These are phyloP conservation scores for Aspergillus nanangensis DNA, from an alignment of 495 filamentous ascomycete genomes.

Conservation along the genomic window DNA sequence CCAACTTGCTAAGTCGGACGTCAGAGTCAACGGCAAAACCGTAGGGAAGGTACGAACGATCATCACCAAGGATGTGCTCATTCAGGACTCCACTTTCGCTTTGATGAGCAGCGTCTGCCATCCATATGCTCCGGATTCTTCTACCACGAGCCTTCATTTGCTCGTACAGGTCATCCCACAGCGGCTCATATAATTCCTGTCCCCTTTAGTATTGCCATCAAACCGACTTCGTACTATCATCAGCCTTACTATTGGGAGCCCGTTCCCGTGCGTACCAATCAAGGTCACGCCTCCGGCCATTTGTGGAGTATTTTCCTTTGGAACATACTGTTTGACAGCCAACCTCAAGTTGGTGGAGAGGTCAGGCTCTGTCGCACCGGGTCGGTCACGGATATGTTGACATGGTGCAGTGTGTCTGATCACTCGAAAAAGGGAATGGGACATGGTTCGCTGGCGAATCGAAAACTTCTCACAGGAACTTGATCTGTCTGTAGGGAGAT, in stretches of 20 bases:
- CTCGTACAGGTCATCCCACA: conserved; percentile 66
- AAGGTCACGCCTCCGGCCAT: conserved; percentile 63
- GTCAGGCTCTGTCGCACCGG: conserved; percentile 42
- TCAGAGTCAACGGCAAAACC: conserved; percentile 47
- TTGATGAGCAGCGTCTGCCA: conserved; percentile 65
- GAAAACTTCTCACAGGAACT: no score
- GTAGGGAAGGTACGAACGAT: conserved; percentile 36
- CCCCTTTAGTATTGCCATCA: not conserved
- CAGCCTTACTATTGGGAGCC: conserved; percentile 60
- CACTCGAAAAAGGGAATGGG: no score
- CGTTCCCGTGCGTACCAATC: conserved; percentile 70
- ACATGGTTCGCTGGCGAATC: no score
- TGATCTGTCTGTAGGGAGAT: no score
- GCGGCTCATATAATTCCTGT: conserved; percentile 70
- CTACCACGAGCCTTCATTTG: conserved; percentile 33
- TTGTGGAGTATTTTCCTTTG: conserved; percentile 49
- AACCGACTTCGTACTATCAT: no score
- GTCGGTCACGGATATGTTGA: conserved; percentile 60
- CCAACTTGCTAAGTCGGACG: conserved; percentile 40
- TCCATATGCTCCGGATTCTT: conserved; percentile 65
- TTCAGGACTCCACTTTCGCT: conserved; percentile 64
- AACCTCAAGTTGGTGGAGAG: conserved; percentile 53
- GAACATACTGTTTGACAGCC: conserved; percentile 70
- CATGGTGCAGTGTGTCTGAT: conserved; percentile 43
- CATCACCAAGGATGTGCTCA: conserved; percentile 60